phyloP scores from a whole-genome alignment of 2,329 filamentous ascomycete genomes.

The Cylindrodendrum hubeiense region DNA sequence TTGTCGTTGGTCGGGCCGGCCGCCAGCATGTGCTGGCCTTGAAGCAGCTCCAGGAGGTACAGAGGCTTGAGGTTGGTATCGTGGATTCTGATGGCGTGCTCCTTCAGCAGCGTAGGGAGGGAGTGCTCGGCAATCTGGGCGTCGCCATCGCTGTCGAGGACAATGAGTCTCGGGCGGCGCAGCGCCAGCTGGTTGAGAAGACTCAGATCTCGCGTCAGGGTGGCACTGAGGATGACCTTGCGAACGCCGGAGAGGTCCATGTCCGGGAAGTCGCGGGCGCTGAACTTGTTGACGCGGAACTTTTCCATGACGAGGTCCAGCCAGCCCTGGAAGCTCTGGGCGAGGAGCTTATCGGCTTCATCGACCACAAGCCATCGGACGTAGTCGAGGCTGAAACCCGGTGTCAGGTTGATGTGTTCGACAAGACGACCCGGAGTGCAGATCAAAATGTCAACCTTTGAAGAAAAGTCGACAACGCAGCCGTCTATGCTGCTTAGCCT shows the following conservation, averaged over 20 bases:
- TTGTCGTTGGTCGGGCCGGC: constrained; percentile 28
- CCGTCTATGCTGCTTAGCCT: constrained; percentile 52
- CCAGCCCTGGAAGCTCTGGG: constrained; percentile 95
- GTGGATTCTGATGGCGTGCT: constrained; percentile 76
- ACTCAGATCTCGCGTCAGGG: constrained; percentile 88
- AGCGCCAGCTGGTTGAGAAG: constrained; percentile 82
- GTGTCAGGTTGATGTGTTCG: constrained; percentile 88
- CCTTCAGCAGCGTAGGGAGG: constrained; percentile 73
- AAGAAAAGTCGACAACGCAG: constrained; percentile 73
- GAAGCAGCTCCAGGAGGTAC: constrained; percentile 83
- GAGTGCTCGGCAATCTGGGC: constrained; percentile 59
- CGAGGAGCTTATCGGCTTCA: constrained; percentile 91
- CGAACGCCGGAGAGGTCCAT: constrained; percentile 69
- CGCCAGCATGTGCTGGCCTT: constrained; percentile 62
- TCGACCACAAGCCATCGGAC: constrained; percentile 93
- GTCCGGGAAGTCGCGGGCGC: constrained; percentile 66
- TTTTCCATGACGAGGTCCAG: constrained; percentile 77
- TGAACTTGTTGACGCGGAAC: constrained; percentile 63
- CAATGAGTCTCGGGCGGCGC: constrained; percentile 79
- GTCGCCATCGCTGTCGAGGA: constrained; percentile 72
- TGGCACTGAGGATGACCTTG: constrained; percentile 91
- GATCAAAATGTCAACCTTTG: constrained; percentile 88
- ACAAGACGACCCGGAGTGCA: constrained; percentile 93
- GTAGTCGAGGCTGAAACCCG: constrained; percentile 82
- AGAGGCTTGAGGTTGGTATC: constrained; percentile 82